Percentiles rank a stretch among this genome's conserved stretches.
phyloP scores from a whole-genome alignment of 305 asterid species.

The Plantago coronopus region DNA sequence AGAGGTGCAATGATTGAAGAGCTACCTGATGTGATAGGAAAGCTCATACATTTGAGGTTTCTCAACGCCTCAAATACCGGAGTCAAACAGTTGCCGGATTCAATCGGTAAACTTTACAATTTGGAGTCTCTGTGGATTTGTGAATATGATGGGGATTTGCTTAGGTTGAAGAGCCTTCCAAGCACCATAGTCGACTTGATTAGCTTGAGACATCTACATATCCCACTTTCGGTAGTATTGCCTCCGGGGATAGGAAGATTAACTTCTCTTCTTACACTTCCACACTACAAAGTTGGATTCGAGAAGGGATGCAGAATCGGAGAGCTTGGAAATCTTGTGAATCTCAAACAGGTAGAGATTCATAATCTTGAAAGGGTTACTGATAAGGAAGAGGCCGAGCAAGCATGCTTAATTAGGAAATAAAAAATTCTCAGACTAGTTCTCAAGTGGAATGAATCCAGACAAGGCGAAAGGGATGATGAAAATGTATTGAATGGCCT shows the following conservation, averaged over 20 bases:
- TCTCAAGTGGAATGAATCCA: constrained; percentile 2
- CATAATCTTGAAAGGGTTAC: constrained; percentile 25
- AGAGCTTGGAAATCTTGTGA: constrained; percentile 7
- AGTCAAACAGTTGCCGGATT: neutral
- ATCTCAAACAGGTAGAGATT: constrained; percentile 20
- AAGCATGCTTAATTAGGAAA: constrained; percentile 21
- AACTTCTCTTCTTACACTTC: neutral
- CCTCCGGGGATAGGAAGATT: constrained; percentile 9
- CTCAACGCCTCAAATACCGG: neutral
- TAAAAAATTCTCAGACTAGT: neutral
- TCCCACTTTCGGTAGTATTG: constrained; percentile 5
- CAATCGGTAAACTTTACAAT: constrained; percentile 15
- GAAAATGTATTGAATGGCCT: too few species aligned
- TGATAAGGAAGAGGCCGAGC: constrained; percentile 19
- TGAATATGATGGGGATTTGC: neutral
- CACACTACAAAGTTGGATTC: neutral
- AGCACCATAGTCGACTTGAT: constrained; percentile 1
- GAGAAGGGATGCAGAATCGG: constrained; percentile 18
- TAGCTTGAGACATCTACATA: constrained; percentile 25
- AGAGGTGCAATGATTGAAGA: neutral
- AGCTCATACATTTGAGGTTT: constrained; percentile 20
- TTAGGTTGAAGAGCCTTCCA: neutral
- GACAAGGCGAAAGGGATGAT: too few species aligned
- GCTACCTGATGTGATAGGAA: constrained; percentile 11
- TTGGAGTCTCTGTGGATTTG: constrained; percentile 20